A percentile compares a stretch with the other conserved stretches of the same genome.
These are phyloP conservation scores for Lonicera japonica DNA, from an alignment of 129 eudicot species.

Conservation along the genomic window DNA sequence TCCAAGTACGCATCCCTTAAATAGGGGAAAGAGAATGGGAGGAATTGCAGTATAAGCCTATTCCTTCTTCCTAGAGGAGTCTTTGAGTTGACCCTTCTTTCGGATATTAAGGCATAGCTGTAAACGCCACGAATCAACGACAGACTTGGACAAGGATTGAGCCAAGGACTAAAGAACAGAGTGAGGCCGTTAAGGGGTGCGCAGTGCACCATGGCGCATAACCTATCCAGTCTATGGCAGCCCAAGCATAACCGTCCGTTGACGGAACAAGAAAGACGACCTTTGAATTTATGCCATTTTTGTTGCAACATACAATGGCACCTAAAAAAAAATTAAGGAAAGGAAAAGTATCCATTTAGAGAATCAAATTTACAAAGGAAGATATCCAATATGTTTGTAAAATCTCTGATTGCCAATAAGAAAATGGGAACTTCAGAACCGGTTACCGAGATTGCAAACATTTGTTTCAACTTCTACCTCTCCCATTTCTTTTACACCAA, in stretches of 20 bases:
- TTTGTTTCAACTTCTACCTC: no score
- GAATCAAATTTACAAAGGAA: neutral
- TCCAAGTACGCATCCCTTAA: no score
- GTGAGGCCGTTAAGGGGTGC: slow-evolving; percentile 98
- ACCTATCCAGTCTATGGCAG: slow-evolving; percentile 77
- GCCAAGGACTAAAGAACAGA: slow-evolving; percentile 13
- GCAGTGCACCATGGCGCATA: slow-evolving; percentile 94
- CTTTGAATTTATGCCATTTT: slow-evolving; percentile 74
- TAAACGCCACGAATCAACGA: slow-evolving; percentile 65
- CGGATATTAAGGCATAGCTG: slow-evolving; percentile 59
- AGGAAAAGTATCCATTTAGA: neutral
- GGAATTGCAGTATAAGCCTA: no score
- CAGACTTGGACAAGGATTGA: slow-evolving; percentile 44
- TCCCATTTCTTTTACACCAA: no score
- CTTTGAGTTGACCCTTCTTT: slow-evolving; percentile 35
- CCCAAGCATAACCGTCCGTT: slow-evolving; percentile 74
- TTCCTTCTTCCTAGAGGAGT: slow-evolving; percentile 44
- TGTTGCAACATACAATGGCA: slow-evolving; percentile 57
- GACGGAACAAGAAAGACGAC: slow-evolving; percentile 96
- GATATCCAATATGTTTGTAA: neutral
- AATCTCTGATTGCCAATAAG: neutral
- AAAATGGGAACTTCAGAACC: no score
- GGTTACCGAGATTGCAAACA: no score
- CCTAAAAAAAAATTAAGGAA: slow-evolving; percentile 42
- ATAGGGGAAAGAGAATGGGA: no score